These are phyloP conservation scores for Myxozyma vanderwaltii DNA, from an alignment of 805 yeast species.

Conservation along the genomic window DNA sequence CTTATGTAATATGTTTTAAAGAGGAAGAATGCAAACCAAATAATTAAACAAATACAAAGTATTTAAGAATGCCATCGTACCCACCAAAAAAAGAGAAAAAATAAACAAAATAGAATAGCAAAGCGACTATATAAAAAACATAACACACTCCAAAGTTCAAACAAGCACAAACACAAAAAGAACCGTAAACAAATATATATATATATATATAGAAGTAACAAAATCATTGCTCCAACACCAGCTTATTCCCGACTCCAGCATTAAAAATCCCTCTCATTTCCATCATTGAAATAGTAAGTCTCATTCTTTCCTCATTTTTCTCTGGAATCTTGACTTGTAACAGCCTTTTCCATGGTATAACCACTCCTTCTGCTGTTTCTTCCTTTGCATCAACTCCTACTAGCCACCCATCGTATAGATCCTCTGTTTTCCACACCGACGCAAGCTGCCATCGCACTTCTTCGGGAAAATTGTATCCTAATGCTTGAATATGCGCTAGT, in stretches of 20 bases:
- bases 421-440: slow-evolving; percentile 20
- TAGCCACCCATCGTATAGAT: slow-evolving; percentile 28
- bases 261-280: slow-evolving; percentile 28
- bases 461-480: slow-evolving; percentile 28
- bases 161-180: no score
- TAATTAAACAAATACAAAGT: no score
- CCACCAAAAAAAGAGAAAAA: no score
- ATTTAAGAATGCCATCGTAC: no score
- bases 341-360: slow-evolving; percentile 28
- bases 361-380: slow-evolving; percentile 16
- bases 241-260: slow-evolving; percentile 2
- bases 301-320: slow-evolving; percentile 8
- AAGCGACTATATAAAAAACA: no score
- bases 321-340: slow-evolving; percentile 21
- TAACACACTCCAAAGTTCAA: no score
- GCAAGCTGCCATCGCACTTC: slow-evolving; percentile 27
- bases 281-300: slow-evolving; percentile 9
- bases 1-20: no score
- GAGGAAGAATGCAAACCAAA: no score
- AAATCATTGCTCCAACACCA: no score
- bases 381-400: slow-evolving; percentile 21
- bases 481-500: slow-evolving; percentile 27
- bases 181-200: background rate
- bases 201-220: background rate
- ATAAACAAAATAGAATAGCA: no score